Evolutionary conservation across 495 filamentous ascomycete species (phyloP), one percentile per base, ranked within the genome.

Genomic region (Neurospora pannonica): DNA sequence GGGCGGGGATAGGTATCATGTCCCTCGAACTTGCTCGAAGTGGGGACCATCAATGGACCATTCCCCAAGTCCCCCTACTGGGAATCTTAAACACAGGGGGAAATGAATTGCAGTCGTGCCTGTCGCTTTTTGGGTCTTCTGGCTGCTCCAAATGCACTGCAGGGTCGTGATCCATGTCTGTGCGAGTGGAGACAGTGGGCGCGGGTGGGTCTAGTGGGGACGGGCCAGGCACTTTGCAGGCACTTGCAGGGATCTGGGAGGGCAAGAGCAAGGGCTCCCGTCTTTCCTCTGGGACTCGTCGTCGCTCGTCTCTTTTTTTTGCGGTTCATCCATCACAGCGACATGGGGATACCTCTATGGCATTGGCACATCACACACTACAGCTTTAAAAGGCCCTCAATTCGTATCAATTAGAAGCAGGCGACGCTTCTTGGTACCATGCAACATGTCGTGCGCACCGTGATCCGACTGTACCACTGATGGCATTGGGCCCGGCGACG

Each of bases 181-280:
- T n/a, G n/a, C n/a, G n/a, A n/a, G n/a, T n/a, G n/a, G 46, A 13
- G 46, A 28, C 21, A 60, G 21, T 60, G 48, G 54, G 13, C 28
- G 24, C 17, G 24, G 24, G 48, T 60, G 24, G 48, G 11, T 8
- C 24, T 62, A 9, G 54, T 67, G 54, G 28, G 28, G 28, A 67
- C 28, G 28, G 54, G 28, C 54, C 54, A 67, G 28, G 54, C 21
- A 54, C 46, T 24, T 24, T 54, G 21, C 19, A 46, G 46, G 46
- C 5, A 62, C 54, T 62, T 60, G 48, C 48, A 60, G 48, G 48
- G 48, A 15, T 8, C 40, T 42, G 73, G 71, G 43, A 37, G 43
- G 46, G 40, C 54, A 60, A 36, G 67, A 60, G 67, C 72, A 43
- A 73, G 75, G 70, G 28, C 54, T 43, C n/a, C n/a, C n/a, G n/a